Evolutionary conservation across 106 monocot species (phyloP), one percentile per base, ranked within the genome.

Genomic region (Alisma plantagoaquatica): DNA sequence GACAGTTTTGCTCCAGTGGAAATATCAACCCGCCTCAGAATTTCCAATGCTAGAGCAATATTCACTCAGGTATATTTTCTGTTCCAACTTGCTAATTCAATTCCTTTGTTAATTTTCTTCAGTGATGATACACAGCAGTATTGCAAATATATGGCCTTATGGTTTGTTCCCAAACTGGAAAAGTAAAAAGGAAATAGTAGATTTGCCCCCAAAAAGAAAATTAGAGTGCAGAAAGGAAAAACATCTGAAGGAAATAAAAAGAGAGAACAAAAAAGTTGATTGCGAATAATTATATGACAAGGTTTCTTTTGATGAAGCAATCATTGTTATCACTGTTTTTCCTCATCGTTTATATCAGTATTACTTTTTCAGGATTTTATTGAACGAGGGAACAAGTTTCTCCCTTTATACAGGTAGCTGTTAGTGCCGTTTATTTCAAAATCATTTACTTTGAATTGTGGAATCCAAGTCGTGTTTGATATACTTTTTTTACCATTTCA

Each of bases 1-100:
- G 94, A 96, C 63, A 96, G 94, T 62, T 96, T 96, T 84, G 88
- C 81, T 66, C 68, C 94, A 16, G 22, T 60, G 49, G 94, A 88
- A 75, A 96, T 96, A 70, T 70, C 84, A 49, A 81, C 78, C 8
- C 80, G 94, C 47, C 75, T 96, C 14, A 77, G 59, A 59, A 78
- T 96, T 57, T 80, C 94, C 70, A 71, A 78, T 49, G 73, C 94
- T 54, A 84, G 75, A 72, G 84, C 81, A 67, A 84, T 96, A 52
- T 96, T 96, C 46, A 96, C 94, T 2, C 94, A 96, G 87, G 94
- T 96, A 29, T 47, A 46, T 44, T 10, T 41, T 33, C 15, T 35
- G 22, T 63, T 45, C n/a, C n/a, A n/a, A n/a, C n/a, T n/a, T n/a
- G n/a, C n/a, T n/a, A n/a, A n/a, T n/a, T n/a, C n/a, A n/a, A n/a